Evolutionary conservation across 139 green algal species (phyloP), one percentile per base, ranked within the genome.

Genomic region (Zygnema cylindricum): DNA sequence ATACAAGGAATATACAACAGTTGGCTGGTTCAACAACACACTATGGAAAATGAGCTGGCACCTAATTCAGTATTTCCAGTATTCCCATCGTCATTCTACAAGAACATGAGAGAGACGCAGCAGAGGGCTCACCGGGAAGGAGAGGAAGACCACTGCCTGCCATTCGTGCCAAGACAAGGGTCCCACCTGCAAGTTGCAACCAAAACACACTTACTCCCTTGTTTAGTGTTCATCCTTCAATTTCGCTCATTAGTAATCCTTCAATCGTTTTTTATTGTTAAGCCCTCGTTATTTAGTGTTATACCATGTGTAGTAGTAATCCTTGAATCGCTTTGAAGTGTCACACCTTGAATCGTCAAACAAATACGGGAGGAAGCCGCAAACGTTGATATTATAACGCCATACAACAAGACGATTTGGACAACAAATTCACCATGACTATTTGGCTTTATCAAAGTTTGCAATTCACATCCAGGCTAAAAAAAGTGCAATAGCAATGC

Each of bases 81-180:
- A 73, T 49, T 55, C 36, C 23, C 54, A 76, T n/a, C 36, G 81
- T 81, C 63, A 7, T 2, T 63, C 25, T 23, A 0, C 32, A 83
- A 69, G 40, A 77, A 55, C 76, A 1, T 43, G 40, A 40, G 73
- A 43, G 21, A 69, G 21, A 22, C 35, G 16, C 35, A 33, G 43
- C 55, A 21, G 3, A 2, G 35, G 33, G 79, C 82, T 1, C 73
- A 89, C 84, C 1, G 86, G 86, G 54, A 91, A 91, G 55, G 86
- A 91, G 32, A 91, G 55, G 25, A 32, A 39, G 38, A 93, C 43
- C 33, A 93, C 91, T 23, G 78, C 84, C 55, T 93, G 55, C 96
- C 96, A 98, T 92, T 99, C 97, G 71, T 95, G 92, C 30, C 94
- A 78, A 0, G 85, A 94, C 1, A 99, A 94, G 11, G 0, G 96